Base-by-base conservation (phyloP, 192 early-diverging fungal genomes). In the Paraglomus brasilianum region DNA sequence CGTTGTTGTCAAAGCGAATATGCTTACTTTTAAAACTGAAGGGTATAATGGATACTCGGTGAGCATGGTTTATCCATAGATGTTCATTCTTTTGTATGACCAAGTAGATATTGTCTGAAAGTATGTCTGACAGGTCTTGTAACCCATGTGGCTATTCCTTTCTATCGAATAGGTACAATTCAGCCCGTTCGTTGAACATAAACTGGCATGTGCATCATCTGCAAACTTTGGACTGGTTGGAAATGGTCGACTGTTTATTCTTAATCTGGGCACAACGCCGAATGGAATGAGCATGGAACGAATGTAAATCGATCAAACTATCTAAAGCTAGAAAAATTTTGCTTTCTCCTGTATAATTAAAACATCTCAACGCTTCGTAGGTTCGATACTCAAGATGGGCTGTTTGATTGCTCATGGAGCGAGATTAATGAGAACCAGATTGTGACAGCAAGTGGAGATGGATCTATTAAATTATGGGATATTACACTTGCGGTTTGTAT, bases 141-240 rank as follows among this genome's bases (percentile, higher is more conserved):
- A 30, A 30, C 30, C 38, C 8, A 13, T 10, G n/a, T 50, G 21
- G 22, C 13, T 46, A 14, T 19, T 15, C 56, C 46, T 53, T 47
- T 39, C 19, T 40, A 50, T n/a, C 14, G 48, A 45, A 13, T 60
- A 93, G 90, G 70, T 92, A 10, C 85, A 97, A 79, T 99, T 91
- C 82, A 93, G 90, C 77, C 96, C 97, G 3, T 99, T 98, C 75
- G 91, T 92, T 68, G 92, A 95, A 73, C 82, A 88, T 70, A 86
- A 91, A 55, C 67, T 98, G 13, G 96, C 97, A 1, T 86, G 87
- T 17, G 95, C 93, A 0, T 83, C 90, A 36, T 88, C 92, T 42
- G 91, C 96, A 47, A 99, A 98, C 82, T 99, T 91, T 84, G 97
- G 96, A 10, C 86, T 99, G 14, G 95, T 95, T 9, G 96, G 97